Percentiles rank a stretch among this genome's conserved stretches.
These are phyloP conservation scores for Wickerhamomyces tratensis DNA, from an alignment of 805 yeast species.

Conservation along the genomic window DNA sequence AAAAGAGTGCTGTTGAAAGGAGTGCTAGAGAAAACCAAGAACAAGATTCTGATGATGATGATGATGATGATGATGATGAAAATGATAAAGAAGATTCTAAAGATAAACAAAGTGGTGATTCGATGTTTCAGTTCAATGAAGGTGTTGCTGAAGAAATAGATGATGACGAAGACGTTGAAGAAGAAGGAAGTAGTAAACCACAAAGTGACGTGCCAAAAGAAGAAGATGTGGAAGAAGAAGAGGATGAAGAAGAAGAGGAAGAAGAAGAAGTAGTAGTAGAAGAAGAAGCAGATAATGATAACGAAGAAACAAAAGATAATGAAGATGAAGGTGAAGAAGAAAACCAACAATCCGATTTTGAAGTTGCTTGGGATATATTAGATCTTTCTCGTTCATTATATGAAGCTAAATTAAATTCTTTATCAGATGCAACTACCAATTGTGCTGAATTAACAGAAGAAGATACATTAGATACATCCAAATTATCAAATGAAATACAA, in stretches of 20 bases:
- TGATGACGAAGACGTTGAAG: constrained; percentile 12
- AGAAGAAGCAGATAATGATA: constrained; percentile 14
- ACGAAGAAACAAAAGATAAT: constrained; percentile 11
- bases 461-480: constrained; percentile 20
- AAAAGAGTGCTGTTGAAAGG: constrained; percentile 11
- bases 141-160: constrained; percentile 27
- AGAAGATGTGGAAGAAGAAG: constrained; percentile 17
- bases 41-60: constrained; percentile 18
- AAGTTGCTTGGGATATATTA: constrained; percentile 79
- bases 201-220: constrained; percentile 12
- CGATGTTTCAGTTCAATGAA: constrained; percentile 26
- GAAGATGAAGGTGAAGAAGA: constrained; percentile 20
- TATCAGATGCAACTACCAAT: constrained; percentile 7
- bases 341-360: constrained; percentile 63
- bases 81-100: constrained; percentile 14
- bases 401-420: constrained; percentile 25
- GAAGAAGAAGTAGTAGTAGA: constrained; percentile 12
- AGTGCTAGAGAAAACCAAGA: constrained; percentile 16
- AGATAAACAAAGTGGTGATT: constrained; percentile 3
- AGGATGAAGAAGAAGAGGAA: constrained; percentile 15
- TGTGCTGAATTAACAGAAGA: constrained; percentile 4
- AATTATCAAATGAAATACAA: constrained; percentile 12
- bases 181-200: constrained; percentile 8
- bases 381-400: constrained; percentile 69
- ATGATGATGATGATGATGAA: constrained; percentile 11